Evolutionary conservation across 495 filamentous ascomycete genomes (phyloP), one percentile per base, ranked within the genome.

Genomic region (Delitschia confertaspora): DNA sequence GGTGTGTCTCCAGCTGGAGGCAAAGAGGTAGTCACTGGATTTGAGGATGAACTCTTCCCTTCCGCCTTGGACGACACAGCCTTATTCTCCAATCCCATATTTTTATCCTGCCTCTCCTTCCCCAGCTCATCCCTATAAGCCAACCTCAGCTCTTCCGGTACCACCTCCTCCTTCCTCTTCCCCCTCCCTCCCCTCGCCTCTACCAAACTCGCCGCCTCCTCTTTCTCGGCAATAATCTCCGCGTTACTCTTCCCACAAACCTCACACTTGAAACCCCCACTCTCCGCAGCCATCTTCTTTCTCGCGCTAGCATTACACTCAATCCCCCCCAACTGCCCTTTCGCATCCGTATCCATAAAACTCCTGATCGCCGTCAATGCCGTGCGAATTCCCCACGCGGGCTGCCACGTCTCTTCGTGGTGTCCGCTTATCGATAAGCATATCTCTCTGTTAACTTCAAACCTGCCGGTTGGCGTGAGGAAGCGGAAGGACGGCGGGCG

Each of bases 341-440:
- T 70, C 1, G 75, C 71, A 42, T 82, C 79, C 16, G 74, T 80
- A 55, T 83, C 82, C 82, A 86, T 86, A 59, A 86, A 85, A 19
- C 65, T 68, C 26, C 82, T 65, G 22, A 83, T 68, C 17, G 82
- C 82, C 9, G 83, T 78, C 20, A 86, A 66, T 6, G 82, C 82
- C 1, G 82, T 86, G 36, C 91, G 72, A 5, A 98, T 78, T 0
- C 91, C 89, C 91, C 91, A 98, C 1, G 91, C 91, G 1, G 91
- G 91, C 72, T 93, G 88, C 91, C 91, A 98, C 18, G 82, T 89
- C 65, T 98, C 91, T 63, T 95, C 91, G 65, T 98, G 91, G 64
- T 95, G 89, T 6, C 87, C 91, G 24, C 74, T 81, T 60, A 98
- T 98, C 41, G 74, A 80, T 4, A 98, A 76, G 60, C 91, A 98